These are phyloP conservation scores for Pisolithus sp. DNA, from an alignment of 768 basidiomycete species.

Conservation along the genomic window DNA sequence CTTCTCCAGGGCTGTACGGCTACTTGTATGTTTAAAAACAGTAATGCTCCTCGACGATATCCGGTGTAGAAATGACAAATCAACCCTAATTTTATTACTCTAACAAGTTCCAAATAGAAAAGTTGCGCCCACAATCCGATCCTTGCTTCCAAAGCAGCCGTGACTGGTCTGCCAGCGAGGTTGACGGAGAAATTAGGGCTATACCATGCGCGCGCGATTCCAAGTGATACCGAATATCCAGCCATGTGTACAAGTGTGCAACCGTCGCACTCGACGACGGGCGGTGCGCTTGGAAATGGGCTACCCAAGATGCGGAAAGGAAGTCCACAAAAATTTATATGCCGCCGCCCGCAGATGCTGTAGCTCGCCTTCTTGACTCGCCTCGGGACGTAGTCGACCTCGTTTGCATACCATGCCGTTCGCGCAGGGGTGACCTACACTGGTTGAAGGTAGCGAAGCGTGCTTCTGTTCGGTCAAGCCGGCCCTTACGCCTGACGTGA, in stretches of 20 bases:
- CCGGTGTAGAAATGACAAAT: no score
- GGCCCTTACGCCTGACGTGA: not conserved
- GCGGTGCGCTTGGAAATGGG: not conserved
- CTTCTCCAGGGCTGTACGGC: not conserved
- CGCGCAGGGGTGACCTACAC: slow-evolving; percentile 11
- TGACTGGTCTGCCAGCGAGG: no score
- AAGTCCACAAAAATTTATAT: slow-evolving; percentile 13
- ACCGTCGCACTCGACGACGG: no score
- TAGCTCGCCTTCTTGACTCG: slow-evolving; percentile 22
- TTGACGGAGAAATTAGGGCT: no score
- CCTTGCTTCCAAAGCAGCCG: no score
- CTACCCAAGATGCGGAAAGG: not conserved
- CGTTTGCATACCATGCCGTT: slow-evolving; percentile 18
- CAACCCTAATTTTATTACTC: no score
- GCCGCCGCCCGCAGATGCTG: slow-evolving; percentile 25
- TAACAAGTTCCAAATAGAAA: not conserved
- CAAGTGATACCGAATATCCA: no score
- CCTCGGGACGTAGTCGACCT: slow-evolving; percentile 20
- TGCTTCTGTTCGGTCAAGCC: slow-evolving; percentile 6
- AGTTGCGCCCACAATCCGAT: not conserved
- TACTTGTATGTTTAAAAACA: no score
- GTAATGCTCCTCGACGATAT: no score
- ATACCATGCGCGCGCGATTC: no score
- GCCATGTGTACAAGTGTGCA: no score
- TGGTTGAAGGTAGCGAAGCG: slow-evolving; percentile 16